A percentile compares a stretch with the other conserved stretches of the same genome.
Conservation (phyloP, 306 rosid species). For the Trifolium fragiferum region DNA sequence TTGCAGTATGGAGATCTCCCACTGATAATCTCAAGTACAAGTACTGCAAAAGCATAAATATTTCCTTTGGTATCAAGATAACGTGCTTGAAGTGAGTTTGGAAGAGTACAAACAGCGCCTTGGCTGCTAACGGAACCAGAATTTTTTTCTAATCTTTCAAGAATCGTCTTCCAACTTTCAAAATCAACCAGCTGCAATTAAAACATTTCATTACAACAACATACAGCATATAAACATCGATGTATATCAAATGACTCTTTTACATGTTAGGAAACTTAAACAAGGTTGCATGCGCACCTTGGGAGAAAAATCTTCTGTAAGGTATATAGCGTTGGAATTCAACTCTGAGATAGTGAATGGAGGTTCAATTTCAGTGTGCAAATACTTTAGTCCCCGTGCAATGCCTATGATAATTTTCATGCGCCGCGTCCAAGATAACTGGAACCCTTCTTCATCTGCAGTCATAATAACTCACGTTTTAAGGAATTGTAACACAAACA, state of each 20-base stretch:
- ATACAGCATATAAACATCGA: not conserved
- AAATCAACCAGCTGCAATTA: conserved; percentile 86
- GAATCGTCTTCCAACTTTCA: conserved; percentile 93
- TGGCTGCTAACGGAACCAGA: conserved; percentile 72
- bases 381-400: conserved; percentile 84
- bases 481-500: conserved; percentile 31
- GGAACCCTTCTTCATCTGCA: conserved; percentile 86
- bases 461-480: conserved; percentile 33
- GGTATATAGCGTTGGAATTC: conserved; percentile 88
- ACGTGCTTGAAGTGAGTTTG: conserved; percentile 82
- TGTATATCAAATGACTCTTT: conserved; percentile 6
- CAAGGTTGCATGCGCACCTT: conserved; percentile 57
- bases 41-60: conserved; percentile 77
- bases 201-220: conserved; percentile 32
- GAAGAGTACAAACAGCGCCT: conserved; percentile 70
- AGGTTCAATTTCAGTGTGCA: conserved; percentile 89
- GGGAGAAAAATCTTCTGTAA: conserved; percentile 93
- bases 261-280: conserved; percentile 7
- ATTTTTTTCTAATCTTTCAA: conserved; percentile 79
- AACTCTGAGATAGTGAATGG: conserved; percentile 88
- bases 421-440: conserved; percentile 90
- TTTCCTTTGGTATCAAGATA: conserved; percentile 81
- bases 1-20: conserved; percentile 90
- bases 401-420: conserved; percentile 90
- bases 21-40: conserved; percentile 83